Evolutionary conservation across 371 early-diverging fungal species (phyloP).

Genomic region (Mortierella sp.): DNA sequence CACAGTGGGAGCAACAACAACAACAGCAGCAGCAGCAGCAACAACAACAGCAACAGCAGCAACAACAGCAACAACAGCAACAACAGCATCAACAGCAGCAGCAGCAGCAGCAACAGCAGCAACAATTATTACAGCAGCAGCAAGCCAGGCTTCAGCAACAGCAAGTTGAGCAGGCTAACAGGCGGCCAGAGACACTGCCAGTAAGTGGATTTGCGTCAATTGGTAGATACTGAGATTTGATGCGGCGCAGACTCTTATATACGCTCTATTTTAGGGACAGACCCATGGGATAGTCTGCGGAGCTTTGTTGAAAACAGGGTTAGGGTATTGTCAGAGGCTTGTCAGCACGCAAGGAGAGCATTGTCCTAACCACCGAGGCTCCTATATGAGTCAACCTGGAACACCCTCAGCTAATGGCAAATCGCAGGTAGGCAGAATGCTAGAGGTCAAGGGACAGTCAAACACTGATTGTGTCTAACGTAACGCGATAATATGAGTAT

Average conservation of each 20-base stretch:
- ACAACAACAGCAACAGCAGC: slow-evolving; percentile 25
- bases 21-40: slow-evolving; percentile 36
- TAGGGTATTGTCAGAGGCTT: slow-evolving; percentile 51
- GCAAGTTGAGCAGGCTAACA: slow-evolving; percentile 27
- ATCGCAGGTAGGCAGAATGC: not conserved
- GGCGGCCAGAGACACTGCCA: slow-evolving; percentile 32
- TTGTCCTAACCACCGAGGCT: slow-evolving; percentile 53
- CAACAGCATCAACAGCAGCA: slow-evolving; percentile 35
- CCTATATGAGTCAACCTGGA: slow-evolving; percentile 28
- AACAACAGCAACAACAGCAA: slow-evolving; percentile 31
- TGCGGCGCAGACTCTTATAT: not conserved
- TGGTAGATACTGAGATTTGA: not conserved
- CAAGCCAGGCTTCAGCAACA: slow-evolving; percentile 34
- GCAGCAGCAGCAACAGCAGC: slow-evolving; percentile 19
- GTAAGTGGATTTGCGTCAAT: slow-evolving; percentile 4
- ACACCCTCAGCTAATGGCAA: slow-evolving; percentile 27
- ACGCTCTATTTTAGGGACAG: slow-evolving; percentile 13
- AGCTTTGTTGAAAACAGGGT: slow-evolving; percentile 40
- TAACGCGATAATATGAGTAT: no score
- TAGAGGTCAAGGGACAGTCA: not conserved
- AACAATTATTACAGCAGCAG: slow-evolving; percentile 17
- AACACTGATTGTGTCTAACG: not conserved
- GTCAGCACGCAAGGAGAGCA: slow-evolving; percentile 56
- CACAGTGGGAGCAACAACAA: slow-evolving; percentile 38
- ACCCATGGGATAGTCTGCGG: slow-evolving; percentile 32